phyloP scores from a whole-genome alignment of 2,329 filamentous ascomycete genomes.

The Helminthosporium solani region DNA sequence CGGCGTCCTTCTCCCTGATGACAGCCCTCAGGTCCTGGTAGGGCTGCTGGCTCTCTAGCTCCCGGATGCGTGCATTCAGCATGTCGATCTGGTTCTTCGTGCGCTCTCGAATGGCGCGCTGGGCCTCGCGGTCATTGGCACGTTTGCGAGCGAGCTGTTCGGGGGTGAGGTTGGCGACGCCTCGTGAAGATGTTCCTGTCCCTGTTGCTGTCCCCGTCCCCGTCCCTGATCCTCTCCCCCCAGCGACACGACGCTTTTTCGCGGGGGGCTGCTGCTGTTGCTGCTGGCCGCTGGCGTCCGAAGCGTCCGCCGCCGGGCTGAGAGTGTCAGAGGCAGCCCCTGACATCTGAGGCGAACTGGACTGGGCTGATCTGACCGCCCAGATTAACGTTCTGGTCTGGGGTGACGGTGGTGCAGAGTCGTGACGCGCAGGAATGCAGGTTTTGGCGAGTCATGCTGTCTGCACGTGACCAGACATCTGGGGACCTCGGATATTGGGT shows the following conservation, averaged over 20 bases:
- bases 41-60: slow-evolving; percentile 76
- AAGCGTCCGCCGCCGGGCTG: slow-evolving; percentile 11
- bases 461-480: too few relatives aligned
- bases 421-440: not conserved
- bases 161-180: slow-evolving; percentile 82
- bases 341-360: slow-evolving; percentile 18
- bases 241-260: slow-evolving; percentile 40
- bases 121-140: slow-evolving; percentile 86
- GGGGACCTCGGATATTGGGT: slow-evolving; percentile 8
- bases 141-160: slow-evolving; percentile 88
- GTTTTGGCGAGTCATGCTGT: slow-evolving; percentile 4
- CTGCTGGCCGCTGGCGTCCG: slow-evolving; percentile 8
- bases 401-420: slow-evolving; percentile 3
- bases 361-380: not conserved
- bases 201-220: too few relatives aligned
- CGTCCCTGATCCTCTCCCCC: too few relatives aligned
- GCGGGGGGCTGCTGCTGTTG: slow-evolving; percentile 8
- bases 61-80: slow-evolving; percentile 70
- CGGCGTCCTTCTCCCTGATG: slow-evolving; percentile 71
- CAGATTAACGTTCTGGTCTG: not conserved
- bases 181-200: slow-evolving; percentile 55
- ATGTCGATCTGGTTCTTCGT: slow-evolving; percentile 77
- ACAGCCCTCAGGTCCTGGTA: slow-evolving; percentile 80
- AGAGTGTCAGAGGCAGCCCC: slow-evolving; percentile 10
- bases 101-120: slow-evolving; percentile 79